Evolutionary conservation across 2,329 filamentous ascomycete genomes (phyloP).

Genomic region (Fusarium humuli): DNA sequence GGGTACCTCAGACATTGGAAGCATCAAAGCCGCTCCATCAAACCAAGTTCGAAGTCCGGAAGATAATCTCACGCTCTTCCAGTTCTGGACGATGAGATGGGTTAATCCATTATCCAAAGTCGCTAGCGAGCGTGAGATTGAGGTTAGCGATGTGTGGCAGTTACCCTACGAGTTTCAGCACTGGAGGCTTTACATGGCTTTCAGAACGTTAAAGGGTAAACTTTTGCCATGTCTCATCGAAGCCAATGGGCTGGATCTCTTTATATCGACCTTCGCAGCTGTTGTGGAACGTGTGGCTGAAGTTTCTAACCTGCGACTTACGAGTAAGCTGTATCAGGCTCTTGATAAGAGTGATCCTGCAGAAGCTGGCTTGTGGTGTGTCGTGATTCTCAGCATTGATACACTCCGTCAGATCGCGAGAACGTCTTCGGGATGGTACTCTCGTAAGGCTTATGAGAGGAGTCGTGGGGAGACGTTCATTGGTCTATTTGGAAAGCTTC

Average conservation of each 20-base stretch:
- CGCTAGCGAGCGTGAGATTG: conserved; percentile 73
- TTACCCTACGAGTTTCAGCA: conserved; percentile 87
- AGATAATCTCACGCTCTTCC: conserved; percentile 81
- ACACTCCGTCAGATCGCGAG: conserved; percentile 51
- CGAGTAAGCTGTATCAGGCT: conserved; percentile 52
- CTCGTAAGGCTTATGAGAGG: conserved; percentile 84
- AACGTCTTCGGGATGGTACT: conserved; percentile 74
- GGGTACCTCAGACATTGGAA: conserved; percentile 50
- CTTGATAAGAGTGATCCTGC: conserved; percentile 48
- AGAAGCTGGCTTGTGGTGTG: conserved; percentile 53
- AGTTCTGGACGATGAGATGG: conserved; percentile 89
- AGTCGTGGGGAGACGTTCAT: conserved; percentile 76
- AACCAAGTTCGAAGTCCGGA: conserved; percentile 74
- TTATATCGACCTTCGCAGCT: conserved; percentile 73
- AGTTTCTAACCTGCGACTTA: conserved; percentile 55
- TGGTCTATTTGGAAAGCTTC: conserved; percentile 53
- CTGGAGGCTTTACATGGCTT: conserved; percentile 76
- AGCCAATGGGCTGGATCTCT: conserved; percentile 83
- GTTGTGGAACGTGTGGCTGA: conserved; percentile 61
- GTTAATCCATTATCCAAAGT: conserved; percentile 77
- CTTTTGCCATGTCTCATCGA: conserved; percentile 76
- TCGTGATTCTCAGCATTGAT: conserved; percentile 53
- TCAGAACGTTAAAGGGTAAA: conserved; percentile 77
- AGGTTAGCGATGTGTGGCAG: conserved; percentile 85
- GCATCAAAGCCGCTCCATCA: conserved; percentile 43